Conservation (phyloP, 1,284 basidiomycete species). For the Pseudozyma thailandica region DNA sequence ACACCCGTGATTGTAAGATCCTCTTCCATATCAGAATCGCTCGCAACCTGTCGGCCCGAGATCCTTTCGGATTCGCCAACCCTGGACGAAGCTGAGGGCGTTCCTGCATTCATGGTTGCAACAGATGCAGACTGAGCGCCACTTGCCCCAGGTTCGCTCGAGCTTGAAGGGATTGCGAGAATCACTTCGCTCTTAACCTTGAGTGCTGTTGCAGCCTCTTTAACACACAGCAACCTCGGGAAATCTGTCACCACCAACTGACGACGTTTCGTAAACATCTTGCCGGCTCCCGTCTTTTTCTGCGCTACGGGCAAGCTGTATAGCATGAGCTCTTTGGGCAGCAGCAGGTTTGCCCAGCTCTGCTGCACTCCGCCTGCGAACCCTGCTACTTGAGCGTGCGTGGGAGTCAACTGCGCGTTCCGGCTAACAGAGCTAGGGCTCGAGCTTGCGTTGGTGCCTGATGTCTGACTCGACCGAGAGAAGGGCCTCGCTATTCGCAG, state of each 20-base stretch:
- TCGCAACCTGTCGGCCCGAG: slow-evolving; percentile 5
- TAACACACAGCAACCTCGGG: slow-evolving; percentile 72
- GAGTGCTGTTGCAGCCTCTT: slow-evolving; percentile 68
- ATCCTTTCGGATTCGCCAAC: slow-evolving; percentile 17
- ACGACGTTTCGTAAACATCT: slow-evolving; percentile 69
- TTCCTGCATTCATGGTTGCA: not conserved
- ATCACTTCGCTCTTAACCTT: slow-evolving; percentile 71
- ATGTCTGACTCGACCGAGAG: slow-evolving; percentile 23
- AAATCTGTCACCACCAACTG: slow-evolving; percentile 72
- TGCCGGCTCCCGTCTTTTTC: slow-evolving; percentile 55
- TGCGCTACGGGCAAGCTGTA: slow-evolving; percentile 60
- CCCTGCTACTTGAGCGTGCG: not conserved
- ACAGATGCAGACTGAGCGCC: not conserved
- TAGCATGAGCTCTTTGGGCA: slow-evolving; percentile 60
- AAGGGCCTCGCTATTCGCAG: slow-evolving; percentile 11
- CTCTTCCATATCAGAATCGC: slow-evolving; percentile 3
- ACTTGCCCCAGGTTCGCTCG: not conserved
- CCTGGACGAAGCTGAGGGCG: slow-evolving; percentile 5
- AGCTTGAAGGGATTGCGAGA: slow-evolving; percentile 57
- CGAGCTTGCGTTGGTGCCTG: slow-evolving; percentile 6
- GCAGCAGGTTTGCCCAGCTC: slow-evolving; percentile 55
- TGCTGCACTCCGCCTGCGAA: slow-evolving; percentile 20
- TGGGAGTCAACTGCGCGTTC: not conserved
- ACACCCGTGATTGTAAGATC: not conserved
- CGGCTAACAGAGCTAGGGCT: slow-evolving; percentile 15